Conservation (phyloP, 768 basidiomycete species). For the Leucocoprinus birnbaumii region DNA sequence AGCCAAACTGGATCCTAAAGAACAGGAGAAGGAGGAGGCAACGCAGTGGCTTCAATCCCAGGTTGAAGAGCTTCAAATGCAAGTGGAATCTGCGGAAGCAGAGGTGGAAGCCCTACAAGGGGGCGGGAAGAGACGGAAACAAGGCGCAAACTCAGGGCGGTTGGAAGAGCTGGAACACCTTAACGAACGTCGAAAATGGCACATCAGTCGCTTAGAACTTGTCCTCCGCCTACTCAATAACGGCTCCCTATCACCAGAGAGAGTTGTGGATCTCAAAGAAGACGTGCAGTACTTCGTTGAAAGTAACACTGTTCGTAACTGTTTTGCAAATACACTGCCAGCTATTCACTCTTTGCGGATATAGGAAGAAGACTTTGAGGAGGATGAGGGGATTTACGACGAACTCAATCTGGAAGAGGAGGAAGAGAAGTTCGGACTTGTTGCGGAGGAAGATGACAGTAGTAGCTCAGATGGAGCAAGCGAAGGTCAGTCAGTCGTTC, state of each 20-base stretch:
- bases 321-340: neutral
- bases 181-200: conserved; percentile 96
- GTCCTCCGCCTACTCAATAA: conserved; percentile 93
- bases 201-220: conserved; percentile 88
- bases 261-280: conserved; percentile 81
- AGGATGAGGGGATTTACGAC: conserved; percentile 96
- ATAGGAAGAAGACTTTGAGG: conserved; percentile 96
- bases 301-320: conserved; percentile 81
- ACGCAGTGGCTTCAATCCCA: conserved; percentile 83
- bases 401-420: conserved; percentile 97
- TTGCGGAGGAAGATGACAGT: conserved; percentile 72
- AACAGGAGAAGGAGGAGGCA: conserved; percentile 92
- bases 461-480: conserved; percentile 75
- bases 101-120: conserved; percentile 88
- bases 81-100: conserved; percentile 92
- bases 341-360: neutral
- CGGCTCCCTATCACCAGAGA: conserved; percentile 81
- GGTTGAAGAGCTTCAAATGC: conserved; percentile 90
- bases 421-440: conserved; percentile 88
- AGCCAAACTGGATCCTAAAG: conserved; percentile 92
- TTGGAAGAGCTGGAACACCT: conserved; percentile 81
- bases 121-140: conserved; percentile 81
- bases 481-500: conserved; percentile 50
- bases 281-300: conserved; percentile 97
- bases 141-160: conserved; percentile 63